Base-by-base conservation (phyloP, 768 basidiomycete genomes). In the Trametes elegans region DNA sequence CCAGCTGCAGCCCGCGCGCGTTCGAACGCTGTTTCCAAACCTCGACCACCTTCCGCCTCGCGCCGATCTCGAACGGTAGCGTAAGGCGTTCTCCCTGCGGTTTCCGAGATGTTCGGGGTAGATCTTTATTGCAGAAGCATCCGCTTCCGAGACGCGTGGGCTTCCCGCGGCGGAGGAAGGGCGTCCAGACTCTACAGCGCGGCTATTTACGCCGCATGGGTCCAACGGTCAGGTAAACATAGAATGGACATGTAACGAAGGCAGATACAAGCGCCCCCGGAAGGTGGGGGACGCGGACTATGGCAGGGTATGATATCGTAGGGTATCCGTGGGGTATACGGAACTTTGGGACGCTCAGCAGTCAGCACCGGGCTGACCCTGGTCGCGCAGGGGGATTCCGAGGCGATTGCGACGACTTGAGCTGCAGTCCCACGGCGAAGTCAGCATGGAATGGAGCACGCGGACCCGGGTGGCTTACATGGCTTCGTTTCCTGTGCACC, bases 321-420 rank as follows among this genome's bases (percentile, higher is more conserved):
- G 49, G 40, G 35, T 28, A 34, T 38, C 26, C 36, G n/a, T 18
- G 16, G 44, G 38, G 28, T 27, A 29, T 36, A 5, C 11, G 27
- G 38, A 18, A 26, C 11, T 13, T 28, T 16, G 16, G 32, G 18
- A 18, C 42, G 26, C 24, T 21, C 6, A 7, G 6, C 5, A 13
- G 39, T 46, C 36, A 54, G 53, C 38, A 41, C 38, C 53, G 45
- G 53, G 16, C 53, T 40, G 45, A 41, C 29, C 45, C 45, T 32
- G 55, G n/a, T n/a, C 41, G 55, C 47, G 18, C 28, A 44, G 55
- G 36, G 18, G 55, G 23, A 42, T 57, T 57, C 55, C 55, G 55
- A 51, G 42, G 29, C 42, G 42, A 31, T 57, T 57, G 55, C 55
- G 55, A 57, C 7, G 41, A 28, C 23, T 50, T 49, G 28, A 57